Evolutionary conservation across 768 basidiomycete species (phyloP).

Genomic region (Russula virescens): DNA sequence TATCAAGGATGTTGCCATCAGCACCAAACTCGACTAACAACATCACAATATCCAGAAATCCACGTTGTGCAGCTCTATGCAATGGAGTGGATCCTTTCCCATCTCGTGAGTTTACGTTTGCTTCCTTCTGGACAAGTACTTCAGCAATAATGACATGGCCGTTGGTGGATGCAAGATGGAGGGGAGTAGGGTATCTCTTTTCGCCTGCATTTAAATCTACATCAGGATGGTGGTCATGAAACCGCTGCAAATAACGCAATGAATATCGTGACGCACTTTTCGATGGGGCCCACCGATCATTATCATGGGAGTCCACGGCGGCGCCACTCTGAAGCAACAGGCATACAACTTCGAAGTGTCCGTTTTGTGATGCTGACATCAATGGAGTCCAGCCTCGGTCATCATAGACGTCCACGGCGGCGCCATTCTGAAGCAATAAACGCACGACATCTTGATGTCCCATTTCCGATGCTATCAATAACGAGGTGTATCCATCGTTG

Average conservation of each 20-base stretch:
- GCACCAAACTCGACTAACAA: not conserved
- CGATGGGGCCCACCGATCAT: not conserved
- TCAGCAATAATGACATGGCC: not conserved
- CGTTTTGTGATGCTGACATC: too few species aligned
- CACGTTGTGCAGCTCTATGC: not conserved
- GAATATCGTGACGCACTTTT: not conserved
- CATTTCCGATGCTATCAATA: too few species aligned
- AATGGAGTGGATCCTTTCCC: not conserved
- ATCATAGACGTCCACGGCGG: too few species aligned
- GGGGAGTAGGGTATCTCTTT: not conserved
- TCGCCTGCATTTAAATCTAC: not conserved
- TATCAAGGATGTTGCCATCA: not conserved
- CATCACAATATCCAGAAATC: not conserved
- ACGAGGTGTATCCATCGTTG: too few species aligned
- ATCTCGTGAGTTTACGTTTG: not conserved
- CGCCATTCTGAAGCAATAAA: too few species aligned
- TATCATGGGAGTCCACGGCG: not conserved
- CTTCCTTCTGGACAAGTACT: not conserved
- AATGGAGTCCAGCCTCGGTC: too few species aligned
- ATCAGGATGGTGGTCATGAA: not conserved
- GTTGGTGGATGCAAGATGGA: not conserved
- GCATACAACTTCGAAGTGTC: too few species aligned
- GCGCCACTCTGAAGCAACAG: too few species aligned
- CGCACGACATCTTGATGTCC: too few species aligned
- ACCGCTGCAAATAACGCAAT: not conserved